A percentile compares a stretch with the other conserved stretches of the same genome.
phyloP scores from a whole-genome alignment of 108 stramenopile species.

The Fistulifera pelliculosa region DNA sequence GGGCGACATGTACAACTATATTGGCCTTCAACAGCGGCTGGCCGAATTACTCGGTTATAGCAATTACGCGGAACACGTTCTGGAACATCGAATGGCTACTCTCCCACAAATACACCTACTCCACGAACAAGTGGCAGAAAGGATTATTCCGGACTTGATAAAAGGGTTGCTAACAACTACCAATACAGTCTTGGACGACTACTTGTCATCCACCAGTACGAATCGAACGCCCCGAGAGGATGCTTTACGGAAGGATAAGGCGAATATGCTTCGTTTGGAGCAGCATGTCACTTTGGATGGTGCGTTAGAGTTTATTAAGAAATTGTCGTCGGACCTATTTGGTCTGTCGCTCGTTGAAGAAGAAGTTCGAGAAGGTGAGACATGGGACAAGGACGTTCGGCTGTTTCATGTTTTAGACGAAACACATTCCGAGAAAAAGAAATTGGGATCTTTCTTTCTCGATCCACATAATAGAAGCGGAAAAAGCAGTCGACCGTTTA shows the following conservation, averaged over 20 bases:
- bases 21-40: background rate
- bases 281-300: constrained; percentile 11
- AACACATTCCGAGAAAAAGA: background rate
- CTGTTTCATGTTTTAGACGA: constrained; percentile 12
- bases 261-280: constrained; percentile 2
- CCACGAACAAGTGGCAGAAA: background rate
- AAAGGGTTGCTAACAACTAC: background rate
- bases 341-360: background rate
- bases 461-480: constrained; percentile 11
- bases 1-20: constrained; percentile 8
- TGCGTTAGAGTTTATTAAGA: background rate
- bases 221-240: background rate
- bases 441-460: constrained; percentile 13
- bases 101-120: constrained; percentile 1
- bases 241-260: background rate
- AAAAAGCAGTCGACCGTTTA: constrained; percentile 4
- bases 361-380: background rate
- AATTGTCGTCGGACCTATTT: constrained; percentile 3
- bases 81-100: background rate
- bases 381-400: constrained; percentile 9
- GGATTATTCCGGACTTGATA: background rate
- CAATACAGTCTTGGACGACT: background rate
- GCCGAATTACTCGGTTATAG: constrained; percentile 5
- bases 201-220: background rate
- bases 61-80: background rate